Evolutionary conservation across 495 filamentous ascomycete genomes (phyloP).

Genomic region (Aspergillus sparsus): DNA sequence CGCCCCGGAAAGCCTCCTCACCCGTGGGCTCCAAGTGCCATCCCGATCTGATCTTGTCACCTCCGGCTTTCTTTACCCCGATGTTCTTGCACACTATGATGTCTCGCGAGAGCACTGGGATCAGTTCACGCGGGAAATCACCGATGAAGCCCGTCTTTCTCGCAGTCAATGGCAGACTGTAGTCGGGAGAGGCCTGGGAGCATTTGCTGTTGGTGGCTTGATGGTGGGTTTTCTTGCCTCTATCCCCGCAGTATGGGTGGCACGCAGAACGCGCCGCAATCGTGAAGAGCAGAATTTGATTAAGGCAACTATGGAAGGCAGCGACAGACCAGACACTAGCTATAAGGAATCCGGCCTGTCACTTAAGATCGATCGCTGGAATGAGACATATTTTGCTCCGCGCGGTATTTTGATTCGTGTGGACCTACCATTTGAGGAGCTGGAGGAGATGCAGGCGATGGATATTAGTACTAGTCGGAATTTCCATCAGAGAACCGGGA

Average conservation of each 20-base stretch:
- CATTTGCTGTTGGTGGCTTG: slow-evolving; percentile 35
- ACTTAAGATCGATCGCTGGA: slow-evolving; percentile 35
- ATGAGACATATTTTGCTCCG: slow-evolving; percentile 36
- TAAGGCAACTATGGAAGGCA: slow-evolving; percentile 21
- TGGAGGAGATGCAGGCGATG: slow-evolving; percentile 30
- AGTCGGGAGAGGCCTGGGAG: slow-evolving; percentile 37
- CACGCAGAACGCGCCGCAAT: slow-evolving; percentile 19
- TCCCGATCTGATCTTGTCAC: slow-evolving; percentile 28
- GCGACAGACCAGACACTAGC: not conserved
- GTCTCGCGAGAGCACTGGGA: slow-evolving; percentile 33
- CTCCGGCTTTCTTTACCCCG: slow-evolving; percentile 41
- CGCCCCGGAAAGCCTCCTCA: slow-evolving; percentile 24
- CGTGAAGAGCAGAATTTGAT: slow-evolving; percentile 37
- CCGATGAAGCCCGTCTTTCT: slow-evolving; percentile 35
- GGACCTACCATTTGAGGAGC: slow-evolving; percentile 37
- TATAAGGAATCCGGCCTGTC: slow-evolving; percentile 16
- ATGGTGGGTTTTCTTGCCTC: slow-evolving; percentile 38
- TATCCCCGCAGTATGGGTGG: slow-evolving; percentile 33
- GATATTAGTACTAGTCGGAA: slow-evolving; percentile 22
- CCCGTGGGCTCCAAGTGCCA: slow-evolving; percentile 38
- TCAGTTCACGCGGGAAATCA: slow-evolving; percentile 34
- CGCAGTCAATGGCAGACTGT: slow-evolving; percentile 37
- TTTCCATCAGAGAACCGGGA: not conserved
- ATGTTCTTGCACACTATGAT: slow-evolving; percentile 24
- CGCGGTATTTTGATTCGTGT: slow-evolving; percentile 39